Evolutionary conservation across 352 stramenopile species (phyloP).

Genomic region (Phytopythium mirpurense): DNA sequence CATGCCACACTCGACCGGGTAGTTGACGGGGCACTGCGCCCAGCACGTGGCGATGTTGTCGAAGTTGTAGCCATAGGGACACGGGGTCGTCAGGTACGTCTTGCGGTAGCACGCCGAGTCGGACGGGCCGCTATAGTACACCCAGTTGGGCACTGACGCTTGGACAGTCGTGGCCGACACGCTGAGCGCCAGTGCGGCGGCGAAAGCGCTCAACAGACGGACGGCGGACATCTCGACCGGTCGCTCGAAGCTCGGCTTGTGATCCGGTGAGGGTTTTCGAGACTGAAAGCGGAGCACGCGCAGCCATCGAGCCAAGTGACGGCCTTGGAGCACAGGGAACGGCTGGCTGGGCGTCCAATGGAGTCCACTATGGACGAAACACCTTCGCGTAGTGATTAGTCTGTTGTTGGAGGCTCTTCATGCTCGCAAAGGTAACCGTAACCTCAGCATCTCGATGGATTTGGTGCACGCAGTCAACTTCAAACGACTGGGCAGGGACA

Average conservation of each 20-base stretch:
- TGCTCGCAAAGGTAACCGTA: no score
- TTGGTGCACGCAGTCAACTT: no score
- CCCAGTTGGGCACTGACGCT: conserved; percentile 22
- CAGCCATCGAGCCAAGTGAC: neutral
- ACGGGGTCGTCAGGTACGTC: conserved; percentile 27
- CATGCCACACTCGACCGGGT: conserved; percentile 62
- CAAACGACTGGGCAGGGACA: no score
- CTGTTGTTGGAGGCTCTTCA: neutral
- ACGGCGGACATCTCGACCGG: neutral
- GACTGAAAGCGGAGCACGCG: neutral
- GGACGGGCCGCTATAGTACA: conserved; percentile 15
- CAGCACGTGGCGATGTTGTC: conserved; percentile 54
- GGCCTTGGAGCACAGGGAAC: neutral
- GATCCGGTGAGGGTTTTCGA: neutral
- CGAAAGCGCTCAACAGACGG: neutral
- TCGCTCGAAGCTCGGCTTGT: neutral
- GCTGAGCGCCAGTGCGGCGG: neutral
- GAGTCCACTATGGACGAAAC: no score
- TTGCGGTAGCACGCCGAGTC: conserved; percentile 52
- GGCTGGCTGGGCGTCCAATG: neutral
- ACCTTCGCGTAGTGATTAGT: neutral
- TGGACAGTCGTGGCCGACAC: neutral
- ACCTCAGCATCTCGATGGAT: no score
- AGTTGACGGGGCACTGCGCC: conserved; percentile 66
- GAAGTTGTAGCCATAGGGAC: conserved; percentile 35